Conservation (phyloP, 306 rosid genomes). For the Vicia sativa region DNA sequence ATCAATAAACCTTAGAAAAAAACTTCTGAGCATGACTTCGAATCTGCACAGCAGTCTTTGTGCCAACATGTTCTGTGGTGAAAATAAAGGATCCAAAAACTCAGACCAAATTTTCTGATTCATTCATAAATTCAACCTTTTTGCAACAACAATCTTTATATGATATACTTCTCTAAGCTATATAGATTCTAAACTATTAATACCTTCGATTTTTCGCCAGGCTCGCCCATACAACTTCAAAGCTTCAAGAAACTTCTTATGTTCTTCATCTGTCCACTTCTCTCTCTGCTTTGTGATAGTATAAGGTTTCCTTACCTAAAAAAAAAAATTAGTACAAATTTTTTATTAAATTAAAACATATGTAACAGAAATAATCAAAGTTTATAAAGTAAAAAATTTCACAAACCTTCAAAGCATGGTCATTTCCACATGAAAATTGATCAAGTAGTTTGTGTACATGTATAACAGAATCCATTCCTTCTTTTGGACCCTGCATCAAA, state of each 20-base stretch:
- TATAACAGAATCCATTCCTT: constrained; percentile 41
- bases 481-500: constrained; percentile 55
- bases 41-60: constrained; percentile 95
- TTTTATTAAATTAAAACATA: constrained; percentile 28
- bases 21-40: constrained; percentile 98
- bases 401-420: constrained; percentile 64
- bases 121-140: constrained; percentile 16
- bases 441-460: constrained; percentile 47
- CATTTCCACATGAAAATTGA: constrained; percentile 59
- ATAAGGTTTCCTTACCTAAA: constrained; percentile 79
- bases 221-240: constrained; percentile 78
- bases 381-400: background rate
- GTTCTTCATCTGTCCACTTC: constrained; percentile 92
- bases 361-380: constrained; percentile 26
- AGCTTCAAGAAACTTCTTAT: constrained; percentile 79
- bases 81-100: constrained; percentile 42
- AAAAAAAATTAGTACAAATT: constrained; percentile 3
- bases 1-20: constrained; percentile 81
- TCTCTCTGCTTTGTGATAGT: constrained; percentile 86
- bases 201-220: constrained; percentile 89
- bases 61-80: constrained; percentile 75
- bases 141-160: background rate
- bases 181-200: background rate
- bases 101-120: constrained; percentile 31
- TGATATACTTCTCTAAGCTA: constrained; percentile 16